Evolutionary conservation across 139 green algal species (phyloP).

Genomic region (Coccomyxa sp.): DNA sequence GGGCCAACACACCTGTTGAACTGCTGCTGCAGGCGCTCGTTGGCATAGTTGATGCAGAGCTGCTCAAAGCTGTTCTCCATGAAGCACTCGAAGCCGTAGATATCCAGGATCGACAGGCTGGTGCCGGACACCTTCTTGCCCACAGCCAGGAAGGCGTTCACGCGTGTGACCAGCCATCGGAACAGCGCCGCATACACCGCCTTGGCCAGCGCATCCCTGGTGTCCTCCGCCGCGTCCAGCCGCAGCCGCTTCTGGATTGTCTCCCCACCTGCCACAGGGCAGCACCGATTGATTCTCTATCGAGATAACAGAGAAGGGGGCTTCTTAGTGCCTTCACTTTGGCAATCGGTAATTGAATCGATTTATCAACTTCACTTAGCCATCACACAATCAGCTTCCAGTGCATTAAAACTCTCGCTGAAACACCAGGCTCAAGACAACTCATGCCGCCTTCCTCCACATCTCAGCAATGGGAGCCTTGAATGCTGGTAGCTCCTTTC

Average conservation of each 20-base stretch:
- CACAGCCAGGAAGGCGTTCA: slow-evolving; percentile 59
- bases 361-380: slow-evolving; percentile 59
- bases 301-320: slow-evolving; percentile 35
- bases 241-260: slow-evolving; percentile 65
- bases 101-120: slow-evolving; percentile 70
- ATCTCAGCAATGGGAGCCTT: too few relatives aligned
- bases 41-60: slow-evolving; percentile 98
- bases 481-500: too few relatives aligned
- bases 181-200: slow-evolving; percentile 82
- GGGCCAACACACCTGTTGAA: slow-evolving; percentile 69
- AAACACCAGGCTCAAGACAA: too few relatives aligned
- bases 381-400: slow-evolving; percentile 18
- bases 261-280: slow-evolving; percentile 61
- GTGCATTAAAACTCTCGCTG: too few relatives aligned
- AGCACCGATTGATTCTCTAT: slow-evolving; percentile 40
- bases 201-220: slow-evolving; percentile 76
- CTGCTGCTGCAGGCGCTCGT: slow-evolving; percentile 97
- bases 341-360: slow-evolving; percentile 52
- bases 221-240: slow-evolving; percentile 56
- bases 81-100: slow-evolving; percentile 94
- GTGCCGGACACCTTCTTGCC: slow-evolving; percentile 14
- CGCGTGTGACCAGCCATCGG: slow-evolving; percentile 74
- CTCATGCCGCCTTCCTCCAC: too few relatives aligned
- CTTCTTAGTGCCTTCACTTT: slow-evolving; percentile 40
- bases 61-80: slow-evolving; percentile 87